Evolutionary conservation across 768 basidiomycete genomes (phyloP).

Genomic region (Boletus barrowsii): DNA sequence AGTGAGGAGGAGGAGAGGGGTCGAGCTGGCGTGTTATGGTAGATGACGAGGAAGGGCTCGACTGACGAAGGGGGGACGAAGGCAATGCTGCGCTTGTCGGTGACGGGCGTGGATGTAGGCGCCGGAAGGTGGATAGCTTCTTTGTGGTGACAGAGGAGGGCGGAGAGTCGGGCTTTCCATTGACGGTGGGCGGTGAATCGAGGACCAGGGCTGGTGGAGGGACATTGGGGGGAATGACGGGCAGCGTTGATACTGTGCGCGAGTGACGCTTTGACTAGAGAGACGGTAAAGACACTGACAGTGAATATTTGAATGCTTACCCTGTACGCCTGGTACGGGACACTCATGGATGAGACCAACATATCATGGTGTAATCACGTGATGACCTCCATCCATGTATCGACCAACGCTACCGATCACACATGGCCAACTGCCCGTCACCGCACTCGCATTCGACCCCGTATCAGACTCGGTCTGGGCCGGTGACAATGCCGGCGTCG

Average conservation of each 20-base stretch:
- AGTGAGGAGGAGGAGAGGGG: constrained; percentile 21
- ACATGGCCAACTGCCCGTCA: constrained; percentile 45
- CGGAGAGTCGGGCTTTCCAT: constrained; percentile 12
- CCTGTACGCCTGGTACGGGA: constrained; percentile 52
- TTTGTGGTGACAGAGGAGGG: constrained; percentile 9
- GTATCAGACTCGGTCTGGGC: constrained; percentile 89
- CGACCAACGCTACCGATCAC: constrained; percentile 16
- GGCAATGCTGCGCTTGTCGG: constrained; percentile 18
- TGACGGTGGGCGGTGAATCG: neutral
- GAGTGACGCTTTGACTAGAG: constrained; percentile 48
- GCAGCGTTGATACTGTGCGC: constrained; percentile 34
- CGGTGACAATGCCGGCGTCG: constrained; percentile 67
- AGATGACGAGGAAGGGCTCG: constrained; percentile 19
- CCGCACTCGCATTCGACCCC: constrained; percentile 85
- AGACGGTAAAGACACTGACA: neutral
- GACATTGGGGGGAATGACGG: constrained; percentile 20
- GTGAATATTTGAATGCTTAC: constrained; percentile 25
- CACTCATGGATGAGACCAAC: constrained; percentile 9
- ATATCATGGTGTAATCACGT: constrained; percentile 13
- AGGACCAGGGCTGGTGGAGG: neutral
- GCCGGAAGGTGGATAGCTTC: constrained; percentile 53
- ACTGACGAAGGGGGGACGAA: constrained; percentile 36
- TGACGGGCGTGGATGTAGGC: constrained; percentile 39
- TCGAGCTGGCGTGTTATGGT: constrained; percentile 24
- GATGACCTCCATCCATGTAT: constrained; percentile 19